Conservation (phyloP, 768 basidiomycete species). For the Zangia roseola region DNA sequence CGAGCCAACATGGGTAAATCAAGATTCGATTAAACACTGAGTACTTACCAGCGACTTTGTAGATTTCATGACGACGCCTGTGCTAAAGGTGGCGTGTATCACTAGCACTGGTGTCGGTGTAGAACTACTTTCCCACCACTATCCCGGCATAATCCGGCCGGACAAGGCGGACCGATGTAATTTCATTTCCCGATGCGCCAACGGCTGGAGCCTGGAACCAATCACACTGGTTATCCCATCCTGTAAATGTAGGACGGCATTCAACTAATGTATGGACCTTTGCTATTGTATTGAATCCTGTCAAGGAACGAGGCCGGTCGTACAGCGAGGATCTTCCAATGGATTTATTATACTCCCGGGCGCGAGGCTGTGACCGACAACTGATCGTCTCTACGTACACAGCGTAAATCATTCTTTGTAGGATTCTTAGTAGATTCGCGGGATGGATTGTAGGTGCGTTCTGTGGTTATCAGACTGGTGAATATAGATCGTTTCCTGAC, state of each 20-base stretch:
- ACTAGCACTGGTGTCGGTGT: too few relatives aligned
- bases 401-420: constrained; percentile 6
- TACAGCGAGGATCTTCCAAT: not conserved
- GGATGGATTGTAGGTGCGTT: not conserved
- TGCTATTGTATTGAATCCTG: not conserved
- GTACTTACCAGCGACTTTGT: too few relatives aligned
- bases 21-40: not conserved
- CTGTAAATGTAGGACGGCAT: too few relatives aligned
- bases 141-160: too few relatives aligned
- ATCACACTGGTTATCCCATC: too few relatives aligned
- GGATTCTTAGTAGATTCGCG: not conserved
- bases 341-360: not conserved
- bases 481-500: not conserved
- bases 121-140: not conserved
- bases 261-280: too few relatives aligned
- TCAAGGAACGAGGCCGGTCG: not conserved
- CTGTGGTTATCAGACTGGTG: too few relatives aligned
- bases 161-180: not conserved
- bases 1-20: too few relatives aligned
- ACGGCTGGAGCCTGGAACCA: too few relatives aligned
- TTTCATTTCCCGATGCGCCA: constrained; percentile 20
- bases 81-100: too few relatives aligned
- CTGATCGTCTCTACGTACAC: not conserved
- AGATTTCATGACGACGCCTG: too few relatives aligned
- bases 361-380: constrained; percentile 16